Evolutionary conservation across 2,329 filamentous ascomycete species (phyloP).

Genomic region (Scolecobasidium constrictum): DNA sequence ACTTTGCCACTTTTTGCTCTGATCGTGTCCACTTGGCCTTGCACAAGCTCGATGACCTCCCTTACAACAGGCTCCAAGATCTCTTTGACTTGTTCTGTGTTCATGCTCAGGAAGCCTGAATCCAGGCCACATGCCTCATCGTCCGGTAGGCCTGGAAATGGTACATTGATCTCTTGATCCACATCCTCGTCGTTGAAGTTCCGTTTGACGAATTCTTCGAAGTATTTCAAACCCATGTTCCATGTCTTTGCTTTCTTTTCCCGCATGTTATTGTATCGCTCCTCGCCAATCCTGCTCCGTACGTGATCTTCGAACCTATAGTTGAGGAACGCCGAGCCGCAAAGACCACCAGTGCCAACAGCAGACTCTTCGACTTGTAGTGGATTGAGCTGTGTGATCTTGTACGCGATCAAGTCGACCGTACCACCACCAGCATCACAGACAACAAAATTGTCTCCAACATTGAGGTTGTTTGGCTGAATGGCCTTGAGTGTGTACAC

Average conservation of each 20-base stretch:
- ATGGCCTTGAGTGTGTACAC: constrained; percentile 73
- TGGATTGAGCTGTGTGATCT: constrained; percentile 62
- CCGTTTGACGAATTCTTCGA: constrained; percentile 75
- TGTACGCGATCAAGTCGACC: constrained; percentile 72
- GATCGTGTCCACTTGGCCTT: constrained; percentile 33
- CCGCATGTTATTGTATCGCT: constrained; percentile 64
- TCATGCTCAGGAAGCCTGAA: constrained; percentile 66
- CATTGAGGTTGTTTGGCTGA: constrained; percentile 60
- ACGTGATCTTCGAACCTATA: constrained; percentile 74
- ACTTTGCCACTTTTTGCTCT: constrained; percentile 27
- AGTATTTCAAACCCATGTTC: constrained; percentile 62
- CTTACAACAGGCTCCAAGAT: constrained; percentile 69
- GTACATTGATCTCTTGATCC: constrained; percentile 65
- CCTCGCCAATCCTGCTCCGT: constrained; percentile 52
- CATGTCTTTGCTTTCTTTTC: constrained; percentile 67
- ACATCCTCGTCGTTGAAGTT: constrained; percentile 75
- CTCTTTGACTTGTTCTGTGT: constrained; percentile 55
- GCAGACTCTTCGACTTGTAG: constrained; percentile 68
- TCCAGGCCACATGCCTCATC: constrained; percentile 66
- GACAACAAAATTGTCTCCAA: constrained; percentile 51
- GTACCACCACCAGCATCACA: constrained; percentile 48
- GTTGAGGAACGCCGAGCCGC: constrained; percentile 69
- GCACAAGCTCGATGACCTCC: constrained; percentile 29
- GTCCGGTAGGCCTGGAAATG: constrained; percentile 65
- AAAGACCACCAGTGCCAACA: constrained; percentile 67